Conservation (phyloP, 2,329 filamentous ascomycete genomes). For the Blastomyces percursus region DNA sequence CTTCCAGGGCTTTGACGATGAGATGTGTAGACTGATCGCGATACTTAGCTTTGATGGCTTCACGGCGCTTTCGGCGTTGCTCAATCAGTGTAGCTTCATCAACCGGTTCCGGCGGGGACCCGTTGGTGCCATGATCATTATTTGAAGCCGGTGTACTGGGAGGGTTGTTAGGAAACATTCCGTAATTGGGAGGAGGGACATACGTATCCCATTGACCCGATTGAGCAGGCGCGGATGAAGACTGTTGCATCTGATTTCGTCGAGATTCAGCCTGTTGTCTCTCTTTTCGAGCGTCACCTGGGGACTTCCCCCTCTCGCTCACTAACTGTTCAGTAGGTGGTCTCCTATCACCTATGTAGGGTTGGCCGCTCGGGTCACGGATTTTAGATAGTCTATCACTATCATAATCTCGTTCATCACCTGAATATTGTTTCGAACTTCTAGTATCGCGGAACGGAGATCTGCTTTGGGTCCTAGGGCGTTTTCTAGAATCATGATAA, state of each 20-base stretch:
- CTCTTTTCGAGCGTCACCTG: constrained; percentile 47
- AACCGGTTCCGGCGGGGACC: constrained; percentile 47
- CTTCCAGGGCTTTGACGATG: constrained; percentile 61
- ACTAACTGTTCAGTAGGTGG: constrained; percentile 48
- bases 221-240: constrained; percentile 26
- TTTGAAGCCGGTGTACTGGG: constrained; percentile 16
- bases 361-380: constrained; percentile 17
- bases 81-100: constrained; percentile 78
- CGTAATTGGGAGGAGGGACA: constrained; percentile 21
- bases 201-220: constrained; percentile 31
- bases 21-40: constrained; percentile 53
- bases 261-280: constrained; percentile 58
- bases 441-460: constrained; percentile 35
- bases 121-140: constrained; percentile 18
- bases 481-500: constrained; percentile 41
- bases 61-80: constrained; percentile 69
- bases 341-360: constrained; percentile 34
- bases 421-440: constrained; percentile 29
- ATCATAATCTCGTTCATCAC: constrained; percentile 25
- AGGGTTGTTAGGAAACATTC: constrained; percentile 6
- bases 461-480: constrained; percentile 45
- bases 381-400: constrained; percentile 20
- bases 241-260: constrained; percentile 48
- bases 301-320: constrained; percentile 53
- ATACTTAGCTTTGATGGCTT: constrained; percentile 76